phyloP scores from a whole-genome alignment of 176 grass and related monocot species.

The Carex kokanica region DNA sequence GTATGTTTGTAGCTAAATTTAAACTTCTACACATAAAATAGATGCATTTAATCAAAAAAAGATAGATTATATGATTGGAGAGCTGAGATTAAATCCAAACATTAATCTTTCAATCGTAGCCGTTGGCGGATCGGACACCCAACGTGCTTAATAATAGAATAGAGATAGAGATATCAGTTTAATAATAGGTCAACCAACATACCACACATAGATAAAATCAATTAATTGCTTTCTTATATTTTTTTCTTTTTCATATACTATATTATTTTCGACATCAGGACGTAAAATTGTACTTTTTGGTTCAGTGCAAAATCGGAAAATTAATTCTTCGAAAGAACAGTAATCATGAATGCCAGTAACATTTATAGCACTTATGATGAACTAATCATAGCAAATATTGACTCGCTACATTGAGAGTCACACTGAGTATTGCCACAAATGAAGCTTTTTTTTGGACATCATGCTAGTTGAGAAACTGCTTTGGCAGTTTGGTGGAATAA shows the following conservation, averaged over 20 bases:
- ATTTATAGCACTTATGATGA: not conserved
- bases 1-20: no score
- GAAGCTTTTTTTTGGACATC: not conserved
- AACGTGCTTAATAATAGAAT: no score
- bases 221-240: not conserved
- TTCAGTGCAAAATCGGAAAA: not conserved
- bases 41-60: no score
- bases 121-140: no score
- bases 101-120: no score
- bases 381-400: not conserved
- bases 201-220: not conserved
- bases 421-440: not conserved
- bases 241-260: not conserved
- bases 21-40: no score
- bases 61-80: no score
- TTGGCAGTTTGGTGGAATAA: constrained; percentile 15
- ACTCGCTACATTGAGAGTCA: constrained; percentile 8
- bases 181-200: not conserved
- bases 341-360: not conserved
- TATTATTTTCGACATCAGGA: not conserved
- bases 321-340: not conserved
- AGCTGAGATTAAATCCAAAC: no score
- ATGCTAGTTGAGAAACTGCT: not conserved
- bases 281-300: not conserved
- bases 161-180: no score